phyloP scores from a whole-genome alignment of 2,329 filamentous ascomycete genomes.

The Phoma sp. region DNA sequence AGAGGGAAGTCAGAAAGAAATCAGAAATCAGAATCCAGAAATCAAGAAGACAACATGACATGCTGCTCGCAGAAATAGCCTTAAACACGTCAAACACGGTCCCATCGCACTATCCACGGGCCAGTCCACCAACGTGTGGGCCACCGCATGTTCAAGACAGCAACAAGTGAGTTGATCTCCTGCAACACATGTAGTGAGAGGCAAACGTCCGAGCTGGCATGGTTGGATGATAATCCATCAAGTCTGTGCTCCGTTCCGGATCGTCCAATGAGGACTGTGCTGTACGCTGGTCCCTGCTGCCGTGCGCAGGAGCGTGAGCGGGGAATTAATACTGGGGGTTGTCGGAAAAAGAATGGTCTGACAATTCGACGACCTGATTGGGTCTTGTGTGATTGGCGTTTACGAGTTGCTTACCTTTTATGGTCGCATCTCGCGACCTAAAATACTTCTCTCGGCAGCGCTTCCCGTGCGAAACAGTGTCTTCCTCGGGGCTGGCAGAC shows the following conservation, averaged over 20 bases:
- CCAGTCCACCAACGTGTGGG: background rate
- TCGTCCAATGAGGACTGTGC: background rate
- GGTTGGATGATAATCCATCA: background rate
- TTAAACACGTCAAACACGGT: background rate
- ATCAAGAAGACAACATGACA: no score
- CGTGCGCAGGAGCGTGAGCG: background rate
- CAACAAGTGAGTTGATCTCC: background rate
- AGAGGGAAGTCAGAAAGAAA: background rate
- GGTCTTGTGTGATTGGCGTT: no score
- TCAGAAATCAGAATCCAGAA: no score
- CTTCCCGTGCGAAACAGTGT: no score
- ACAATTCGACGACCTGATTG: background rate
- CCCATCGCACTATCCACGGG: background rate
- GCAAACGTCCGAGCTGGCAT: background rate
- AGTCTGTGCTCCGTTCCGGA: background rate
- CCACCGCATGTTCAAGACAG: background rate
- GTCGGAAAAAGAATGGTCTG: background rate
- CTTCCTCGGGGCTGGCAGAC: no score
- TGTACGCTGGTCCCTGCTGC: background rate
- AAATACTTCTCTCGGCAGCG: no score
- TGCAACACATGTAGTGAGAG: background rate
- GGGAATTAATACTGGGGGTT: background rate
- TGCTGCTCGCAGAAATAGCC: background rate
- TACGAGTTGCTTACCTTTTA: no score
- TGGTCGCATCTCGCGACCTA: no score